These are phyloP conservation scores for Cryptococcus sp. DNA, from an alignment of 1,284 basidiomycete species.

Conservation along the genomic window DNA sequence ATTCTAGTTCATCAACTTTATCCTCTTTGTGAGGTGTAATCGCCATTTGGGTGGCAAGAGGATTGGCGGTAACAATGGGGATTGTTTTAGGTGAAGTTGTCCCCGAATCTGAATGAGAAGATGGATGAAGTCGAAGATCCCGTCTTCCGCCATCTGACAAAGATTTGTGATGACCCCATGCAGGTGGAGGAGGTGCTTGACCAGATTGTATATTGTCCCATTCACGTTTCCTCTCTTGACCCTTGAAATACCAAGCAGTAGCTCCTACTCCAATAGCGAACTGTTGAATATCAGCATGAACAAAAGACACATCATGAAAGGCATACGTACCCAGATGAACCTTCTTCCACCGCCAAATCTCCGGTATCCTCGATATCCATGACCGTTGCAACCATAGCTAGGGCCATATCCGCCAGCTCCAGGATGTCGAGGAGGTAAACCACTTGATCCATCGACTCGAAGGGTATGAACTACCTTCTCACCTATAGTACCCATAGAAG, in stretches of 20 bases:
- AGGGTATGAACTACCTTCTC: not conserved
- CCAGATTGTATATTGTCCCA: not conserved
- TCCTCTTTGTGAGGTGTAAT: too few species aligned
- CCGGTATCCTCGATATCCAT: not conserved
- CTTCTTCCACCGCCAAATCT: constrained; percentile 9
- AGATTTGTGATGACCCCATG: too few species aligned
- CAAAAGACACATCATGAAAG: not conserved
- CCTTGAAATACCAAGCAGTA: constrained; percentile 12
- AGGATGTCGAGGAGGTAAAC: not conserved
- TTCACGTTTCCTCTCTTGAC: constrained; percentile 10
- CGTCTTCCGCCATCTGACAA: too few species aligned
- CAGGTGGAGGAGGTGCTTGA: too few species aligned
- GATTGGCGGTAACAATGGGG: too few species aligned
- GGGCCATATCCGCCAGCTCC: constrained; percentile 14
- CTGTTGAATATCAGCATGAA: constrained; percentile 7
- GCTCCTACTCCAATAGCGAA: constrained; percentile 19
- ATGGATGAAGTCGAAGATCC: too few species aligned
- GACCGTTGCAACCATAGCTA: constrained; percentile 5
- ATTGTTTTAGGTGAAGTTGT: too few species aligned
- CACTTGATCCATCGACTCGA: too few species aligned
- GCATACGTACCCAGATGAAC: constrained; percentile 20
- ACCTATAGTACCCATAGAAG: not conserved
- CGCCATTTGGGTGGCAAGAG: too few species aligned
- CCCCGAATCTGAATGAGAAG: too few species aligned
- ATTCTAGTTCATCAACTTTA: too few species aligned